Percentiles rank a stretch among this genome's conserved stretches.
Evolutionary conservation across 768 basidiomycete species (phyloP).

Genomic region (Mycena galericulata): DNA sequence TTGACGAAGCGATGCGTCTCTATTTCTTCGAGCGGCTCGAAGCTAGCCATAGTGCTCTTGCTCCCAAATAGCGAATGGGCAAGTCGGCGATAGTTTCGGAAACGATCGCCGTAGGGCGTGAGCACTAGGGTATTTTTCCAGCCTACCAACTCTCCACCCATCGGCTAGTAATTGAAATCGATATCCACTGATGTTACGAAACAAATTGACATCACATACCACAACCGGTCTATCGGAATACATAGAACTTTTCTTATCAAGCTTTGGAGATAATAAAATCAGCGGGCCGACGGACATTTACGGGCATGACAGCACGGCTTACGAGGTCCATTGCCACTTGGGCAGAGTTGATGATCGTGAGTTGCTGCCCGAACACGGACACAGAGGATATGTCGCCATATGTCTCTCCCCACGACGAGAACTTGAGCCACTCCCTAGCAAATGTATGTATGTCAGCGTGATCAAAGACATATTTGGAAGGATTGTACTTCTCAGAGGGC

Average conservation of each 20-base stretch:
- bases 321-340: constrained; percentile 1
- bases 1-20: constrained; percentile 55
- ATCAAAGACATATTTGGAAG: background rate
- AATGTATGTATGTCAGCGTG: background rate
- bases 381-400: constrained; percentile 60
- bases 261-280: no score
- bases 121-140: constrained; percentile 53
- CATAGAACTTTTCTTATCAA: constrained; percentile 14
- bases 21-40: constrained; percentile 51
- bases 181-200: no score
- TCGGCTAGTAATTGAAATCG: background rate
- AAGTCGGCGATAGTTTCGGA: constrained; percentile 54
- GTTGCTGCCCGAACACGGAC: constrained; percentile 41
- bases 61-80: constrained; percentile 57
- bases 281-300: no score
- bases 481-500: constrained; percentile 54
- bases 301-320: background rate
- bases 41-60: constrained; percentile 48
- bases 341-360: constrained; percentile 12
- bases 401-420: constrained; percentile 57
- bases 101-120: constrained; percentile 52
- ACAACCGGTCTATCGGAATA: constrained; percentile 9
- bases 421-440: constrained; percentile 55
- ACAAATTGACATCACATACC: background rate
- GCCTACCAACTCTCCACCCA: constrained; percentile 46